A percentile compares a stretch with the other conserved stretches of the same genome.
Evolutionary conservation across 371 early-diverging fungal species (phyloP).

Genomic region (Mortierella sp.): DNA sequence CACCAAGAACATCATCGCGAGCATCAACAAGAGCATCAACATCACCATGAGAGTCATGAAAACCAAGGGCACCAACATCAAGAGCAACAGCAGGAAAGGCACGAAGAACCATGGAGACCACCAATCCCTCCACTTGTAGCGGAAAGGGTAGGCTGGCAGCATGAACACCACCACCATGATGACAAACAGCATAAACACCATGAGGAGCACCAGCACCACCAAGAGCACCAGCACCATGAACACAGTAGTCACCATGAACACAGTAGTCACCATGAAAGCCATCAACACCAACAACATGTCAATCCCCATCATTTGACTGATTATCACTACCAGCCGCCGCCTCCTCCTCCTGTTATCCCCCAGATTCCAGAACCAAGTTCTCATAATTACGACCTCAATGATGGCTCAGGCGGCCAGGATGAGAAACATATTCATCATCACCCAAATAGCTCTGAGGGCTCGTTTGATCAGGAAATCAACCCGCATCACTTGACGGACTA

Average conservation of each 20-base stretch:
- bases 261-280: conserved; percentile 29
- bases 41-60: conserved; percentile 11
- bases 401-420: not conserved
- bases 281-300: conserved; percentile 15
- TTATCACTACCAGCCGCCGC: conserved; percentile 49
- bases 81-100: conserved; percentile 1
- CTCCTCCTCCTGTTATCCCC: conserved; percentile 37
- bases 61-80: conserved; percentile 6
- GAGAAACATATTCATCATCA: conserved; percentile 35
- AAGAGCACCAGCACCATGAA: conserved; percentile 40
- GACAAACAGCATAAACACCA: conserved; percentile 9
- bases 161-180: conserved; percentile 16
- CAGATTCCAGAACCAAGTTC: conserved; percentile 36
- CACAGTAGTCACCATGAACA: conserved; percentile 20
- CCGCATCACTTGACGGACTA: conserved; percentile 55
- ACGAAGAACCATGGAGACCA: conserved; percentile 23
- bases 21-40: conserved; percentile 13
- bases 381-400: conserved; percentile 22
- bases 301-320: conserved; percentile 54
- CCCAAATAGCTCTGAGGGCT: not conserved
- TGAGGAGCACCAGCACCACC: conserved; percentile 43
- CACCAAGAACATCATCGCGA: conserved; percentile 8
- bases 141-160: conserved; percentile 17
- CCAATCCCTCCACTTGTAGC: conserved; percentile 22
- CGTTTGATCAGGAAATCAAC: conserved; percentile 23